Evolutionary conservation across 495 filamentous ascomycete genomes (phyloP).

Genomic region (Penicillium desertorum): DNA sequence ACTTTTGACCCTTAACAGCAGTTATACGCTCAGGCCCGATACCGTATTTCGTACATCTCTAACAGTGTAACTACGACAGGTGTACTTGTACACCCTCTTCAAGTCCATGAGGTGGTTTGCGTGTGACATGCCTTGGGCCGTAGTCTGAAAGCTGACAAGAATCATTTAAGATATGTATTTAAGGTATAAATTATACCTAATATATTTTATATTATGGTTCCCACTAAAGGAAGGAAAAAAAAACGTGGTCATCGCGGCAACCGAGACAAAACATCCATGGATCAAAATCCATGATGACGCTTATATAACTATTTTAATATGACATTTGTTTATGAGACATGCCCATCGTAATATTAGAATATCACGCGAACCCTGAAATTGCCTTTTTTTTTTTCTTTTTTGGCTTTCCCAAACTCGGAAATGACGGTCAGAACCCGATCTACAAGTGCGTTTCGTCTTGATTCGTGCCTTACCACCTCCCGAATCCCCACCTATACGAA

Average conservation of each 20-base stretch:
- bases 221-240: background rate
- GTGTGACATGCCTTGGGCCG: conserved; percentile 4
- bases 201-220: background rate
- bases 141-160: background rate
- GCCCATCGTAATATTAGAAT: no score
- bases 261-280: conserved; percentile 19
- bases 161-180: background rate
- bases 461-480: conserved; percentile 9
- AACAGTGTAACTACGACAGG: conserved; percentile 1
- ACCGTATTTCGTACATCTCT: background rate
- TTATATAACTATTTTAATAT: no score
- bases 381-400: background rate
- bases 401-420: background rate
- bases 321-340: no score
- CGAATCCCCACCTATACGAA: conserved; percentile 19
- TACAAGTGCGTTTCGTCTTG: conserved; percentile 22
- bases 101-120: background rate
- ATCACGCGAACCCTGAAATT: background rate
- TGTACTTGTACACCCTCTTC: background rate
- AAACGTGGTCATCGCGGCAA: conserved; percentile 15
- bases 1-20: background rate
- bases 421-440: conserved; percentile 20
- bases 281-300: conserved; percentile 3
- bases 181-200: background rate
- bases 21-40: conserved; percentile 23